Evolutionary conservation across 2,329 filamentous ascomycete genomes (phyloP), one percentile per base, ranked within the genome.

Genomic region (Catunica adiposa): DNA sequence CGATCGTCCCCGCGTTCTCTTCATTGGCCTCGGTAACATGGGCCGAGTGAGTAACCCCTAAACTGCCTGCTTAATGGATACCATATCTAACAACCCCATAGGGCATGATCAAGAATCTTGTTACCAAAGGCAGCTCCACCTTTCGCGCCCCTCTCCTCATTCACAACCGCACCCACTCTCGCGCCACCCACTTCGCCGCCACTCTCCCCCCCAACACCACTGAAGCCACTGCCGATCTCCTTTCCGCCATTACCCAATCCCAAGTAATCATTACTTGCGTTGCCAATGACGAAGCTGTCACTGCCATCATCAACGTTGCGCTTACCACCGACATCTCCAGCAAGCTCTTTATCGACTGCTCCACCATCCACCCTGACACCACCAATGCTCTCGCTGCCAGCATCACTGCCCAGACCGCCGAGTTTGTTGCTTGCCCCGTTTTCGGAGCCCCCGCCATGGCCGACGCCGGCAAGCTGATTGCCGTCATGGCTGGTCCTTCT

Each of bases 21-120:
- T 82, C 80, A 80, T 94, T 55, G 88, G 89, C 57, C 76, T 94
- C 53, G 88, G 88, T 54, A 94, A 94, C 67, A 94, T 94, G 80
- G 89, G 86, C 61, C 77, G 82, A 64, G 85, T 84, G 71, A 71
- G 78, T 69, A 42, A 5, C 44, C 44, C 3, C 15, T 22, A n/a
- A n/a, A 48, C 34, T 55, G 50, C 15, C 47, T 15, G 52, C 42
- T 46, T 29, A 51, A 29, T n/a, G 25, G 3, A 17, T 58, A n/a
- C 59, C 51, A 60, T 51, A 34, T 31, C 22, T 25, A 29, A 1
- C 5, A n/a, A 7, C 20, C 22, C 11, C 25, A 20, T 58, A 88
- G 84, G 87, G 83, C 60, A 94, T 94, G 86, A 79, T 75, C 69
- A 84, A 83, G 68, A 95, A 94, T 66, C 73, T 96, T 38, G 81